Conservation (phyloP, 208 protist genomes). For the Leishmania tarentolae region DNA sequence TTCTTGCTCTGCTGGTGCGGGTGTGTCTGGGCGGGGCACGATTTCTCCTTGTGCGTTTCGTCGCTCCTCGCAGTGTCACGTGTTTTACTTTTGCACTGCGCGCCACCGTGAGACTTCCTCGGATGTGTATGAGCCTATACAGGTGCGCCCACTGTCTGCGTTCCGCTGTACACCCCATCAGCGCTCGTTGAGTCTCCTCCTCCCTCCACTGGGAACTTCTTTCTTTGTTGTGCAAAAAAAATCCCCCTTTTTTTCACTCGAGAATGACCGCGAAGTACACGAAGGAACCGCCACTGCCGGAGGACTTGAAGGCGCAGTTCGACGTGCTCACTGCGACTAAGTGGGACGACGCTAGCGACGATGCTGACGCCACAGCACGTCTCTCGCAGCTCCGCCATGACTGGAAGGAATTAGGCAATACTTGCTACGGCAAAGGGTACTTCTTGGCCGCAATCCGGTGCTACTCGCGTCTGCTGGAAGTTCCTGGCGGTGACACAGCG, state of each 20-base stretch:
- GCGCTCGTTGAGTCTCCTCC: not conserved
- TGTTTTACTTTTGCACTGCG: not conserved
- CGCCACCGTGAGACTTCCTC: not conserved
- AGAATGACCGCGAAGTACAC: constrained; percentile 26
- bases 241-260: not conserved
- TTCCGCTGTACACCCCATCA: not conserved
- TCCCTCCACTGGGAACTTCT: not conserved
- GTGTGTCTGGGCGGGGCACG: not conserved
- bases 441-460: constrained; percentile 79
- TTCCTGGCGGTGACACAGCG: constrained; percentile 51
- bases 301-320: constrained; percentile 42
- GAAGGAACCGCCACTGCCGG: constrained; percentile 55
- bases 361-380: constrained; percentile 3
- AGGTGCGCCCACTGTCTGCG: not conserved
- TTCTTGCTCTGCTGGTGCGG: not conserved
- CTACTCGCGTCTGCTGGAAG: constrained; percentile 74
- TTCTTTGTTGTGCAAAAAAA: not conserved
- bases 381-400: constrained; percentile 35
- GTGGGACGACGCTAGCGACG: constrained; percentile 14
- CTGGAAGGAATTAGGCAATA: constrained; percentile 85
- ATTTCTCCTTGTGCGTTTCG: not conserved
- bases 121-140: not conserved
- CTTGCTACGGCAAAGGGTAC: constrained; percentile 58
- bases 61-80: not conserved
- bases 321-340: constrained; percentile 12